phyloP scores from a whole-genome alignment of 2,329 filamentous ascomycete species.

The Trichoderma sp. region DNA sequence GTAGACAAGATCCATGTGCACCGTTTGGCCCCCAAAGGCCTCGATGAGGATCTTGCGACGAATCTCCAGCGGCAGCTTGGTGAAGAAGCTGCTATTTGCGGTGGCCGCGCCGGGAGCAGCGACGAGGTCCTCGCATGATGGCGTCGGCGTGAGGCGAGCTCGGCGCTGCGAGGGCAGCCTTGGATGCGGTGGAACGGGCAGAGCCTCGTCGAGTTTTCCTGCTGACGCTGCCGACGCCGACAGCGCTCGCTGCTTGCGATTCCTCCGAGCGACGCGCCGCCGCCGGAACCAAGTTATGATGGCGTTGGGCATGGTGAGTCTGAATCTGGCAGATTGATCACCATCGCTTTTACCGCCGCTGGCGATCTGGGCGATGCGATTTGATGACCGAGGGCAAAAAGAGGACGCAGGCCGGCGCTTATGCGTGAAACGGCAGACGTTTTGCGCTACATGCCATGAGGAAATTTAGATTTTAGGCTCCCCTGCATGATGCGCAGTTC shows the following conservation, averaged over 20 bases:
- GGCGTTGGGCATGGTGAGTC: constrained; percentile 19
- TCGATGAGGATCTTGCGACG: constrained; percentile 35
- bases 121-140: constrained; percentile 19
- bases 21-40: constrained; percentile 31
- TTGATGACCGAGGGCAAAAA: background rate
- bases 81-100: constrained; percentile 33
- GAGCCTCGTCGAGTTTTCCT: background rate
- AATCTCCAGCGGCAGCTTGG: constrained; percentile 39
- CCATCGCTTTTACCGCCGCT: background rate
- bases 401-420: background rate
- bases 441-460: constrained; percentile 2
- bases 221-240: background rate
- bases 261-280: constrained; percentile 12
- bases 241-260: background rate
- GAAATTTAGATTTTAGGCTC: constrained; percentile 9
- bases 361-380: background rate
- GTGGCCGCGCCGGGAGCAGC: background rate
- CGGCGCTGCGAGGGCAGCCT: constrained; percentile 18
- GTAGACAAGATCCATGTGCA: constrained; percentile 33
- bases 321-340: background rate
- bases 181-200: constrained; percentile 8
- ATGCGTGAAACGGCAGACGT: constrained; percentile 3
- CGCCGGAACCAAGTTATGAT: constrained; percentile 22
- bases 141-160: constrained; percentile 17
- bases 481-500: constrained; percentile 20